Evolutionary conservation across 257 asterid genomes (phyloP).

Genomic region (Agastache rugosa): DNA sequence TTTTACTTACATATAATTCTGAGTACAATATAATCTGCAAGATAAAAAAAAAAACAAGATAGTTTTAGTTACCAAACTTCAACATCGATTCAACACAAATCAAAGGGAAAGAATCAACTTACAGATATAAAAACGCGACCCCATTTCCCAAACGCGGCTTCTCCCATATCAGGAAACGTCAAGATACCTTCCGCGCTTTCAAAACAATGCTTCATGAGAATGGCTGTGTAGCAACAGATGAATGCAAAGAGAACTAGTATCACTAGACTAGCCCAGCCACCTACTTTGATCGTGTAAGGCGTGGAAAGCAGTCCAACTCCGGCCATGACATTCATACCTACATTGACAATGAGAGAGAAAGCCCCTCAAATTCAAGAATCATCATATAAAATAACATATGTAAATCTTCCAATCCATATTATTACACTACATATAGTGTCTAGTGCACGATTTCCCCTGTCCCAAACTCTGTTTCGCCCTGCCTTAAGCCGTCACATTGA

Average conservation of each 20-base stretch:
- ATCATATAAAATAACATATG: background rate
- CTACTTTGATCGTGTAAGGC: slow-evolving; percentile 71
- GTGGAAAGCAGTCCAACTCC: slow-evolving; percentile 92
- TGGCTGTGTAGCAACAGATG: slow-evolving; percentile 84
- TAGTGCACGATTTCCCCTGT: background rate
- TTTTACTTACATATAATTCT: slow-evolving; percentile 79
- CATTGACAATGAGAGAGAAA: background rate
- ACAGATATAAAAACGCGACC: slow-evolving; percentile 84
- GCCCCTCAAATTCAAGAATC: background rate
- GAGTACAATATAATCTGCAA: slow-evolving; percentile 84
- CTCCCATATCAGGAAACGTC: slow-evolving; percentile 93
- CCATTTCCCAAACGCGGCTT: slow-evolving; percentile 87
- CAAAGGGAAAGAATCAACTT: slow-evolving; percentile 32
- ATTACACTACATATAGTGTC: background rate
- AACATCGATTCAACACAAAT: too few relatives aligned
- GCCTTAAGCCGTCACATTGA: background rate
- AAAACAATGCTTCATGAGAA: slow-evolving; percentile 79
- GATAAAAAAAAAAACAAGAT: slow-evolving; percentile 15
- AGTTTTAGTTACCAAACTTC: too few relatives aligned
- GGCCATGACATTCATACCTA: slow-evolving; percentile 89
- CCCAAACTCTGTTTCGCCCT: background rate
- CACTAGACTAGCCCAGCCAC: slow-evolving; percentile 82
- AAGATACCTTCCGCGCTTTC: slow-evolving; percentile 70
- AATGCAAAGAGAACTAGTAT: slow-evolving; percentile 70
- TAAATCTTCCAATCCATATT: background rate